Evolutionary conservation across 495 filamentous ascomycete species (phyloP).

Genomic region (Acidomyces sp.): DNA sequence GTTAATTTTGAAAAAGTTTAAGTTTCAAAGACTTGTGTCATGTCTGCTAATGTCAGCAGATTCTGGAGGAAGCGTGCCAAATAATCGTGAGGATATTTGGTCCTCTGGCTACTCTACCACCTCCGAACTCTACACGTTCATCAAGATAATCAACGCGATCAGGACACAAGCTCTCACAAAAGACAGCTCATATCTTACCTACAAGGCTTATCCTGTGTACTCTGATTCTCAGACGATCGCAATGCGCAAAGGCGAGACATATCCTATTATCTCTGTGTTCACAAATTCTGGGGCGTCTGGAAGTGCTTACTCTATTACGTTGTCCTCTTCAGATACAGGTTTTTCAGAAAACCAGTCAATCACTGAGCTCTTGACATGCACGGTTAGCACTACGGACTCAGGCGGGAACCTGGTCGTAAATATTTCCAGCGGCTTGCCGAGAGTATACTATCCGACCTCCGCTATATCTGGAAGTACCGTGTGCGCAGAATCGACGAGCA

Average conservation of each 20-base stretch:
- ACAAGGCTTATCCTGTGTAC: constrained; percentile 44
- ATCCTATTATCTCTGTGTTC: constrained; percentile 41
- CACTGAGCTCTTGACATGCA: constrained; percentile 37
- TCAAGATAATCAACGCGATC: constrained; percentile 45
- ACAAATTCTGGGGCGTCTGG: constrained; percentile 44
- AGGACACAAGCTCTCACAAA: constrained; percentile 41
- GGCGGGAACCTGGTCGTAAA: constrained; percentile 21
- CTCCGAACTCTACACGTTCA: constrained; percentile 47
- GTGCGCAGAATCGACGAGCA: constrained; percentile 13
- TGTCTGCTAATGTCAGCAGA: too few species aligned
- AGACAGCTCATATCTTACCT: constrained; percentile 37
- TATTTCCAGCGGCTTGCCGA: constrained; percentile 22
- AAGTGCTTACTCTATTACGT: constrained; percentile 33
- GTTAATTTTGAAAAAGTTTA: too few species aligned
- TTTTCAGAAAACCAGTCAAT: constrained; percentile 27
- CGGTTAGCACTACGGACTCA: constrained; percentile 28
- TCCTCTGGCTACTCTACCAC: constrained; percentile 46
- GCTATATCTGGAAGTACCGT: constrained; percentile 20
- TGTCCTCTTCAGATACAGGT: constrained; percentile 25
- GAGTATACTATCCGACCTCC: constrained; percentile 21
- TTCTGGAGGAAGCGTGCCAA: constrained; percentile 33
- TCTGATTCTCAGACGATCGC: constrained; percentile 44
- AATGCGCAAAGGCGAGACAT: constrained; percentile 50
- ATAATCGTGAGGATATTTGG: constrained; percentile 68
- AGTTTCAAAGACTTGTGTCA: too few species aligned